Evolutionary conservation across 1,139 yeast species (phyloP).

Genomic region (Scheffersomyces quercinus): DNA sequence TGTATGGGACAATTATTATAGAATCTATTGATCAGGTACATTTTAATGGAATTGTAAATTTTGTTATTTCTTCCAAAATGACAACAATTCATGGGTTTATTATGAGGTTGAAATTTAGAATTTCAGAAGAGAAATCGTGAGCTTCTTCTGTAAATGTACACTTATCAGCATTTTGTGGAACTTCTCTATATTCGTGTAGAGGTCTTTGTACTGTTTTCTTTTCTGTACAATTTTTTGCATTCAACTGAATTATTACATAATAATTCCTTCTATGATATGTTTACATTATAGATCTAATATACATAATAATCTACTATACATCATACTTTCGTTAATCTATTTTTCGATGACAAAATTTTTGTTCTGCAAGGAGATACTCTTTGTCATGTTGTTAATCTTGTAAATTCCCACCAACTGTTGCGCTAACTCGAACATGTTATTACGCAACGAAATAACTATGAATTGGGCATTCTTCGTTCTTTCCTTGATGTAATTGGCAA

Average conservation of each 20-base stretch:
- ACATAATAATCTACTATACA: neutral
- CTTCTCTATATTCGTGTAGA: no score
- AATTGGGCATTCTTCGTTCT: slow-evolving; percentile 96
- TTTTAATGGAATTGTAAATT: neutral
- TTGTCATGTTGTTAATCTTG: slow-evolving; percentile 89
- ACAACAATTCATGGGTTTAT: no score
- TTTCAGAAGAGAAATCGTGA: no score
- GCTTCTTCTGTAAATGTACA: no score
- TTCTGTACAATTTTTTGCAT: no score
- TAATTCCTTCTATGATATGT: neutral
- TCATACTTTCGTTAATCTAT: slow-evolving; percentile 1
- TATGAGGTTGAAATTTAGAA: no score
- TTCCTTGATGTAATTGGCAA: slow-evolving; percentile 94
- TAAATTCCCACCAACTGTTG: slow-evolving; percentile 93
- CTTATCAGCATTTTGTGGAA: no score
- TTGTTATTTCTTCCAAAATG: no score
- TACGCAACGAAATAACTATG: slow-evolving; percentile 89
- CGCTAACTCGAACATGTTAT: slow-evolving; percentile 97
- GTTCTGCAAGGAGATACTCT: slow-evolving; percentile 76
- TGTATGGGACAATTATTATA: neutral
- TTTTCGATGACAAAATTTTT: slow-evolving; percentile 38
- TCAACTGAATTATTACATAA: no score
- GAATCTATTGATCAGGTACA: slow-evolving; percentile 1
- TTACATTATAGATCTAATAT: neutral
- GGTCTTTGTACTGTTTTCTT: no score